Conservation (phyloP, 2,329 filamentous ascomycete genomes). For the Penicillium frequentans region DNA sequence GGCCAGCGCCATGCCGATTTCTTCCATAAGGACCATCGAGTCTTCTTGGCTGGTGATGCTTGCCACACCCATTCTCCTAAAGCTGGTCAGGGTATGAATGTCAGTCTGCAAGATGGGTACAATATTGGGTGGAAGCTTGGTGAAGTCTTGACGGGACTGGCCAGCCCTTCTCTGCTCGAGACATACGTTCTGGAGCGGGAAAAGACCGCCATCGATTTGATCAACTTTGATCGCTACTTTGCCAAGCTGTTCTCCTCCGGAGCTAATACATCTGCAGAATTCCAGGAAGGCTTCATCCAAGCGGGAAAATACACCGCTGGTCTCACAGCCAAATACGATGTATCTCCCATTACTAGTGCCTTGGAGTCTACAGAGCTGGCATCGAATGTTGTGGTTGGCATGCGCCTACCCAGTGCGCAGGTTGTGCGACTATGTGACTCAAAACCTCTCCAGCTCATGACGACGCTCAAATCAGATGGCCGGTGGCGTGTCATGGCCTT, state of each 20-base stretch:
- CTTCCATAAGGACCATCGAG: conserved; percentile 64
- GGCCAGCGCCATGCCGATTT: conserved; percentile 69
- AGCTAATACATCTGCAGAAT: conserved; percentile 47
- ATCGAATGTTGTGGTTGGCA: conserved; percentile 44
- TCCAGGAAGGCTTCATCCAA: conserved; percentile 59
- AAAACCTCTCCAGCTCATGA: conserved; percentile 54
- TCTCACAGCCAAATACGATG: conserved; percentile 55
- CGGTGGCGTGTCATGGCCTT: conserved; percentile 55
- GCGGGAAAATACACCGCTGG: conserved; percentile 62
- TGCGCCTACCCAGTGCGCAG: conserved; percentile 55
- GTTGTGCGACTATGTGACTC: conserved; percentile 63
- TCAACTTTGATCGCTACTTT: conserved; percentile 60
- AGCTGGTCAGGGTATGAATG: conserved; percentile 63
- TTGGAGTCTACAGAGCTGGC: conserved; percentile 37
- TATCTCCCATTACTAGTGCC: conserved; percentile 48
- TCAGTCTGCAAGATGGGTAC: conserved; percentile 58
- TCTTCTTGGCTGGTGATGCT: conserved; percentile 71
- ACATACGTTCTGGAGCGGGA: conserved; percentile 57
- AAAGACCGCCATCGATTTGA: conserved; percentile 57
- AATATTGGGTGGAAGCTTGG: conserved; percentile 64
- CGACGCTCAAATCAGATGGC: conserved; percentile 53
- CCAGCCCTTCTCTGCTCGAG: conserved; percentile 46
- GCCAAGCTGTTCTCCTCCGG: conserved; percentile 55
- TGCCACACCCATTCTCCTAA: conserved; percentile 70
- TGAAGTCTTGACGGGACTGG: conserved; percentile 48